These are phyloP conservation scores for Asterionellopsis glacialis DNA, from an alignment of 108 stramenopile genomes.

Conservation along the genomic window DNA sequence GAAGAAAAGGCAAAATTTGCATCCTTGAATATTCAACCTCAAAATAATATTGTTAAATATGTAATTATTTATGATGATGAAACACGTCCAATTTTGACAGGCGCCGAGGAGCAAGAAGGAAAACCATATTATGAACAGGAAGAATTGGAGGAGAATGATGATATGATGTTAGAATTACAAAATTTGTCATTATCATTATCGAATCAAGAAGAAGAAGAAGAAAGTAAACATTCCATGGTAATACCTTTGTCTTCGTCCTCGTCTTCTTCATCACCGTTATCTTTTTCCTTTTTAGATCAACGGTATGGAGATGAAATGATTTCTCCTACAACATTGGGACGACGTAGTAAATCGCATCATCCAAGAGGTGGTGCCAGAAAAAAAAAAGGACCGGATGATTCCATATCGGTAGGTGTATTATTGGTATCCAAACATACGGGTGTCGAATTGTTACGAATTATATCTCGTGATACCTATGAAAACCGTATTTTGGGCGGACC, in stretches of 20 bases:
- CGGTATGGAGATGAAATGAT: too few species aligned
- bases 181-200: too few species aligned
- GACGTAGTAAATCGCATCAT: not conserved
- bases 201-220: too few species aligned
- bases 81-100: not conserved
- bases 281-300: too few species aligned
- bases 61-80: conserved; percentile 27
- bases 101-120: not conserved
- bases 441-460: not conserved
- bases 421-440: not conserved
- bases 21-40: conserved; percentile 26
- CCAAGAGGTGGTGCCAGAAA: not conserved
- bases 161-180: not conserved
- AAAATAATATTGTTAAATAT: conserved; percentile 21
- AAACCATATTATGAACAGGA: not conserved
- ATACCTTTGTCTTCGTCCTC: too few species aligned
- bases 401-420: not conserved
- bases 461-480: not conserved
- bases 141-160: not conserved
- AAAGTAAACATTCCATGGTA: too few species aligned
- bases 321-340: too few species aligned
- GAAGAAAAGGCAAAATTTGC: conserved; percentile 41
- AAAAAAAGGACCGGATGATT: too few species aligned
- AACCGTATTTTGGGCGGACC: not conserved
- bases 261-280: too few species aligned